Evolutionary conservation across 768 basidiomycete species (phyloP).

Genomic region (Trametes maxima): DNA sequence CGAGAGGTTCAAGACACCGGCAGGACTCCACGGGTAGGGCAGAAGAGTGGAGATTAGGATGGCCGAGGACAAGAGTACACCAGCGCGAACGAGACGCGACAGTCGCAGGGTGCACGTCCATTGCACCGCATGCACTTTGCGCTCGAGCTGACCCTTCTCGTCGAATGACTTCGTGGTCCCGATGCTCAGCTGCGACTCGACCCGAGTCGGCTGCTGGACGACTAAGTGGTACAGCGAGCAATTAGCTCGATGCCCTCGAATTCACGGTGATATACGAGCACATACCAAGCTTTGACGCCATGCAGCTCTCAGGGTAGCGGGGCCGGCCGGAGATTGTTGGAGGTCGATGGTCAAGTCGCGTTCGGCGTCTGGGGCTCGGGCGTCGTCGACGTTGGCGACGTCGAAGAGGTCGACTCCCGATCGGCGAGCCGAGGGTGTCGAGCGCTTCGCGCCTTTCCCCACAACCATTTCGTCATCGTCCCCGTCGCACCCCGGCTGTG

Average conservation of each 20-base stretch:
- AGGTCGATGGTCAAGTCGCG: too few species aligned
- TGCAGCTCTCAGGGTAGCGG: too few species aligned
- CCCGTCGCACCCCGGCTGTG: conserved; percentile 1
- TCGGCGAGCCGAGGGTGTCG: background rate
- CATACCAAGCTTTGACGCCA: too few species aligned
- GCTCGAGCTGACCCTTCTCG: conserved; percentile 7
- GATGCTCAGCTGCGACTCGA: background rate
- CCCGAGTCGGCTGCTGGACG: background rate
- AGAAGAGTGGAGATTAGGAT: conserved; percentile 18
- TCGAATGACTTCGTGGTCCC: background rate
- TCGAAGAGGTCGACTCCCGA: background rate
- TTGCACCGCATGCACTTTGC: background rate
- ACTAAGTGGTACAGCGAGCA: background rate
- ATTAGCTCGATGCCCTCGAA: too few species aligned
- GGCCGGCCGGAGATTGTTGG: too few species aligned
- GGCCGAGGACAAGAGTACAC: conserved; percentile 16
- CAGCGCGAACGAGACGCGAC: conserved; percentile 6
- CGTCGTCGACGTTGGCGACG: background rate
- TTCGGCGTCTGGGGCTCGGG: too few species aligned
- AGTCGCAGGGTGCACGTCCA: background rate
- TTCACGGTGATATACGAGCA: too few species aligned
- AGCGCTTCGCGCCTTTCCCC: conserved; percentile 9
- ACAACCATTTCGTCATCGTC: conserved; percentile 3
- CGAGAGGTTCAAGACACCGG: background rate
- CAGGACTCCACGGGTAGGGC: conserved; percentile 9